Conservation (phyloP, 2,329 filamentous ascomycete species). For the Ophiostoma fasciatum region DNA sequence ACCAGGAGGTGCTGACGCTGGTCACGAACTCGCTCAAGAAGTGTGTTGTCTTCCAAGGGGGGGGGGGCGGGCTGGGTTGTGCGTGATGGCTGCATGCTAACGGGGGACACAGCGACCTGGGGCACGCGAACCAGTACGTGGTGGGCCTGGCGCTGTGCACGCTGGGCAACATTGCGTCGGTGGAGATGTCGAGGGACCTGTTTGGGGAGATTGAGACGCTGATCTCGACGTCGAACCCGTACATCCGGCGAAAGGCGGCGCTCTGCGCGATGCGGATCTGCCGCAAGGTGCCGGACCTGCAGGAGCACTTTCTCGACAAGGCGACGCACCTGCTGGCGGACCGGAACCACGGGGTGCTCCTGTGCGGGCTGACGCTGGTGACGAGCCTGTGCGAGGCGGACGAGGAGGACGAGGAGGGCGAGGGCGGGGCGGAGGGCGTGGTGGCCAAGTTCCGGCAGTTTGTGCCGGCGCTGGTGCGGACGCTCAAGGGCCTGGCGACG, state of each 20-base stretch:
- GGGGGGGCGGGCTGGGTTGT: no score
- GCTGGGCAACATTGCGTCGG: conserved; percentile 89
- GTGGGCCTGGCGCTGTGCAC: conserved; percentile 93
- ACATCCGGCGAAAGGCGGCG: conserved; percentile 91
- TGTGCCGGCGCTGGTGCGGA: conserved; percentile 74
- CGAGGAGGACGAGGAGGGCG: conserved; percentile 84
- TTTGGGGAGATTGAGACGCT: conserved; percentile 93
- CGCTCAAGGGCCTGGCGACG: conserved; percentile 79
- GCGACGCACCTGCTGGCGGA: conserved; percentile 77
- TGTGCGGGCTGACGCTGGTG: conserved; percentile 83
- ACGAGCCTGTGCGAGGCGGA: conserved; percentile 90
- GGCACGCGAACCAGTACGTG: conserved; percentile 96
- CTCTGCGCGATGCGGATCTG: conserved; percentile 99
- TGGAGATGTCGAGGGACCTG: conserved; percentile 96
- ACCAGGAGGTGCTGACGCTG: conserved; percentile 91
- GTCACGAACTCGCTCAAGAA: conserved; percentile 98
- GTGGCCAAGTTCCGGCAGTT: conserved; percentile 83
- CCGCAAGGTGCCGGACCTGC: conserved; percentile 89
- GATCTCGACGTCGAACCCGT: conserved; percentile 88
- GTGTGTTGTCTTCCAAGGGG: conserved; percentile 36
- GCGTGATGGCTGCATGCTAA: conserved; percentile 20
- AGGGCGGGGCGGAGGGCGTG: conserved; percentile 77
- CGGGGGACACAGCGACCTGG: conserved; percentile 55
- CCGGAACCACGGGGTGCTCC: conserved; percentile 85
- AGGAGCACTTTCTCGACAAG: conserved; percentile 95